These are phyloP conservation scores for Calonectria pteridis DNA, from an alignment of 2,329 filamentous ascomycete species.

Conservation along the genomic window DNA sequence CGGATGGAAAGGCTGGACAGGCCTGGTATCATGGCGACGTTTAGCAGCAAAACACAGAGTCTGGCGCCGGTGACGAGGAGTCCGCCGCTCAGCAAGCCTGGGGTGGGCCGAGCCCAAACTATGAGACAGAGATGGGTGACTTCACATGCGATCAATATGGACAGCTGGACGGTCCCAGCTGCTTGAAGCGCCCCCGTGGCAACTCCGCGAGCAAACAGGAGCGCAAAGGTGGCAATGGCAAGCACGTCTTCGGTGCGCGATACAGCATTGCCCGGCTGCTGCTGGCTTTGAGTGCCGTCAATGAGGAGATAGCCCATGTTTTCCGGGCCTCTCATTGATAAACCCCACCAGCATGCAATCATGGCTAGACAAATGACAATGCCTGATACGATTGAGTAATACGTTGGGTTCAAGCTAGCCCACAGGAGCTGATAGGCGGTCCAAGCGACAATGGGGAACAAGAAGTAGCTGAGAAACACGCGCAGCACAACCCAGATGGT, in stretches of 20 bases:
- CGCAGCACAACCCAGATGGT: conserved; percentile 20
- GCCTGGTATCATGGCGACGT: conserved; percentile 67
- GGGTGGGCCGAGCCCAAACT: conserved; percentile 73
- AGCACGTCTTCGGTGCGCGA: conserved; percentile 62
- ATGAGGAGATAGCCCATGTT: conserved; percentile 41
- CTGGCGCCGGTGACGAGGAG: conserved; percentile 15
- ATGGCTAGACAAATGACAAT: conserved; percentile 39
- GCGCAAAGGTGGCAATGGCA: conserved; percentile 41
- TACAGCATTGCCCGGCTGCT: conserved; percentile 61
- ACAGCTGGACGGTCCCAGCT: conserved; percentile 13
- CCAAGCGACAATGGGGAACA: conserved; percentile 77
- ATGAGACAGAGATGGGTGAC: conserved; percentile 10
- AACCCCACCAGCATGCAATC: conserved; percentile 46
- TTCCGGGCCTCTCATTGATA: conserved; percentile 38
- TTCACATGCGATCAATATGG: conserved; percentile 27
- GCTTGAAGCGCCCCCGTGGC: conserved; percentile 32
- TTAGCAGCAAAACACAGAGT: conserved; percentile 36
- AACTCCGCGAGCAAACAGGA: conserved; percentile 31
- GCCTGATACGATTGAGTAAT: conserved; percentile 50
- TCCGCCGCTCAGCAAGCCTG: conserved; percentile 17
- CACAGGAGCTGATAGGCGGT: conserved; percentile 77
- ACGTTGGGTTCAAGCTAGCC: conserved; percentile 30
- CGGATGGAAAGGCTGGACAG: conserved; percentile 71
- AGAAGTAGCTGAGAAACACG: conserved; percentile 80
- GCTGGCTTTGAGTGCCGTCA: conserved; percentile 75